Evolutionary conservation across 805 yeast species (phyloP).

Genomic region (Candida broadrunensis): DNA sequence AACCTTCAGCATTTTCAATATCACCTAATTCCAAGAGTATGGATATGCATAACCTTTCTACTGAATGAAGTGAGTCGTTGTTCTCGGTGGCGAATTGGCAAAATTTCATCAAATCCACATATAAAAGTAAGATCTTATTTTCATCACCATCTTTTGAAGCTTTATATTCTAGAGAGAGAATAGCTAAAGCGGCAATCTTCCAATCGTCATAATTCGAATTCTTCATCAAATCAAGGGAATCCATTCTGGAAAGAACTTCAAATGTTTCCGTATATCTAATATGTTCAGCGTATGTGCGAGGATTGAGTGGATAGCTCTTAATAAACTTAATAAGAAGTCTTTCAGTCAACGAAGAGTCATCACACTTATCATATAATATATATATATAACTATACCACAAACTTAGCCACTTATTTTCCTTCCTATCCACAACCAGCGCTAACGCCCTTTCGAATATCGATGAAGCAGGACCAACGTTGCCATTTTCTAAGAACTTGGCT

Average conservation of each 20-base stretch:
- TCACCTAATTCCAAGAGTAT: constrained; percentile 28
- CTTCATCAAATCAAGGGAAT: constrained; percentile 12
- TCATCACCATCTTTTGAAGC: constrained; percentile 2
- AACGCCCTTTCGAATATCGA: constrained; percentile 31
- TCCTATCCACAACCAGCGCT: background rate
- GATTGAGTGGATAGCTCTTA: constrained; percentile 19
- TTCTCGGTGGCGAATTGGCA: constrained; percentile 24
- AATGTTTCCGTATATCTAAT: constrained; percentile 16
- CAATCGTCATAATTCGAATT: constrained; percentile 23
- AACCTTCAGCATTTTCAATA: constrained; percentile 20
- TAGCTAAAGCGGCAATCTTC: constrained; percentile 27
- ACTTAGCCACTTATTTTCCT: constrained; percentile 12
- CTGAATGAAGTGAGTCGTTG: constrained; percentile 37
- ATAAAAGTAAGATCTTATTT: constrained; percentile 5
- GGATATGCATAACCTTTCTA: constrained; percentile 41
- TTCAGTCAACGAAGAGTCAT: constrained; percentile 2
- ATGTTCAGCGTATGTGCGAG: constrained; percentile 24
- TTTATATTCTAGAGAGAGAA: constrained; percentile 13
- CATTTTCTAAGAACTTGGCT: constrained; percentile 14
- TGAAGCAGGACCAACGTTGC: constrained; percentile 9
- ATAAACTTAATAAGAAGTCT: constrained; percentile 17
- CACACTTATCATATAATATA: constrained; percentile 16
- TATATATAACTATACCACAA: constrained; percentile 30
- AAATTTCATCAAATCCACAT: constrained; percentile 16
- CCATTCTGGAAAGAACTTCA: constrained; percentile 8